Conservation (phyloP, 371 early-diverging fungal genomes). For the Mortierella sp. region DNA sequence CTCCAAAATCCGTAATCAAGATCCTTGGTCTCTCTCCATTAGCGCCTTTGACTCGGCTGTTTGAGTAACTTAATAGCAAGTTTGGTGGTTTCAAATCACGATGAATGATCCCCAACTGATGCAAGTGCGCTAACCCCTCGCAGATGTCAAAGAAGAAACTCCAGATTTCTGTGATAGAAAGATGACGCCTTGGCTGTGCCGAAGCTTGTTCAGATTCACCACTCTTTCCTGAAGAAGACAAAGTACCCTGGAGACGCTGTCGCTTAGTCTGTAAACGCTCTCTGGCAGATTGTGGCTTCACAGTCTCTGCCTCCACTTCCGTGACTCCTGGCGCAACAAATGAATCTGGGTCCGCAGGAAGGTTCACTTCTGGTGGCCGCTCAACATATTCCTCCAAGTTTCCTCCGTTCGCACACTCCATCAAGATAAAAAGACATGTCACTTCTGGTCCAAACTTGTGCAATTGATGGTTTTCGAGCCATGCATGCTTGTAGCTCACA, state of each 20-base stretch:
- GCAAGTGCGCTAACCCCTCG: slow-evolving; percentile 89
- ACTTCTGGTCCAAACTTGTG: slow-evolving; percentile 90
- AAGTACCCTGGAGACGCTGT: slow-evolving; percentile 21
- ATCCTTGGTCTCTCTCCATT: slow-evolving; percentile 74
- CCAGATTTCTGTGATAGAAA: slow-evolving; percentile 82
- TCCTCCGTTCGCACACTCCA: slow-evolving; percentile 98
- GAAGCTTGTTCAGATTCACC: slow-evolving; percentile 10
- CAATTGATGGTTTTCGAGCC: slow-evolving; percentile 88
- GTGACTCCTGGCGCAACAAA: neutral
- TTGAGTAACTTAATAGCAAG: slow-evolving; percentile 81
- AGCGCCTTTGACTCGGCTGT: slow-evolving; percentile 51
- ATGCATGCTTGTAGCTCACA: slow-evolving; percentile 94
- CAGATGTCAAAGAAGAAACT: slow-evolving; percentile 91
- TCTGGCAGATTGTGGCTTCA: slow-evolving; percentile 25
- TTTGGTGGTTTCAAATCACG: slow-evolving; percentile 95
- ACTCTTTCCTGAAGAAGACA: slow-evolving; percentile 4
- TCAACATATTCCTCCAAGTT: slow-evolving; percentile 94
- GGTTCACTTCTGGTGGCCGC: slow-evolving; percentile 26
- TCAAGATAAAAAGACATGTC: slow-evolving; percentile 95
- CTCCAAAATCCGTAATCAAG: slow-evolving; percentile 96
- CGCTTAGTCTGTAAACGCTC: slow-evolving; percentile 54
- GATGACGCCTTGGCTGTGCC: slow-evolving; percentile 45
- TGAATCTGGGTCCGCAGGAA: slow-evolving; percentile 3
- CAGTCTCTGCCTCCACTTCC: slow-evolving; percentile 8
- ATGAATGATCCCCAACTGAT: slow-evolving; percentile 86